Evolutionary conservation across 352 stramenopile genomes (phyloP).

Genomic region (Pythium vanterpoolii): DNA sequence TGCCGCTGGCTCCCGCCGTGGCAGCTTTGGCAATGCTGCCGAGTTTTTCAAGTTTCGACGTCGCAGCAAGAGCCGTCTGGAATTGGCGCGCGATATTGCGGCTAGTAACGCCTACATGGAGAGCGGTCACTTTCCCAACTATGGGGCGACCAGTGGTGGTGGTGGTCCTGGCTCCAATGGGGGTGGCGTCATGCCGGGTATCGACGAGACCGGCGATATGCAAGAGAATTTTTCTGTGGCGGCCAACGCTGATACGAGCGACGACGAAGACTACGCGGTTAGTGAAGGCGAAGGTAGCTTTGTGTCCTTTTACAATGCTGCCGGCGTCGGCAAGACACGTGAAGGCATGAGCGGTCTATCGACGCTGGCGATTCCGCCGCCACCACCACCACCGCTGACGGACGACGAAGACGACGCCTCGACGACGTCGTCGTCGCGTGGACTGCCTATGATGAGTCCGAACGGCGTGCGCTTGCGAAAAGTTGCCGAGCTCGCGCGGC

Average conservation of each 20-base stretch:
- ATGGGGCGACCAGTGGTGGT: slow-evolving; percentile 35
- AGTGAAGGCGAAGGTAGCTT: slow-evolving; percentile 55
- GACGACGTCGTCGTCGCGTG: slow-evolving; percentile 54
- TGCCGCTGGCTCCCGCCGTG: slow-evolving; percentile 36
- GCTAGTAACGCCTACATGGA: slow-evolving; percentile 41
- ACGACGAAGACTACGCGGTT: slow-evolving; percentile 65
- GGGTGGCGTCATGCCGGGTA: slow-evolving; percentile 50
- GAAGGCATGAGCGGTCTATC: slow-evolving; percentile 40
- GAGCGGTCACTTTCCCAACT: slow-evolving; percentile 45
- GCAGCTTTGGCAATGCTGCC: slow-evolving; percentile 80
- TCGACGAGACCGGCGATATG: slow-evolving; percentile 59
- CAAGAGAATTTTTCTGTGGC: slow-evolving; percentile 42
- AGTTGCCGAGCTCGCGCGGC: slow-evolving; percentile 71
- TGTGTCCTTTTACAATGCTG: slow-evolving; percentile 77
- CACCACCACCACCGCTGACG: slow-evolving; percentile 56
- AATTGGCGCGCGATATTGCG: slow-evolving; percentile 68
- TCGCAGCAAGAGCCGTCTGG: slow-evolving; percentile 81
- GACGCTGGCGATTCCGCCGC: slow-evolving; percentile 53
- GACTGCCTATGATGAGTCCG: slow-evolving; percentile 81
- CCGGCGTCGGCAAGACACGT: slow-evolving; percentile 24
- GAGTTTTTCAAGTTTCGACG: slow-evolving; percentile 86
- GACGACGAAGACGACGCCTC: slow-evolving; percentile 65
- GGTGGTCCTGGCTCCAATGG: slow-evolving; percentile 11
- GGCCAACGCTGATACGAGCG: slow-evolving; percentile 42
- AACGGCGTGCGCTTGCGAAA: slow-evolving; percentile 74